Evolutionary conservation across 371 early-diverging fungal species (phyloP), one percentile per base, ranked within the genome.

Genomic region (Smittium mucronatum): DNA sequence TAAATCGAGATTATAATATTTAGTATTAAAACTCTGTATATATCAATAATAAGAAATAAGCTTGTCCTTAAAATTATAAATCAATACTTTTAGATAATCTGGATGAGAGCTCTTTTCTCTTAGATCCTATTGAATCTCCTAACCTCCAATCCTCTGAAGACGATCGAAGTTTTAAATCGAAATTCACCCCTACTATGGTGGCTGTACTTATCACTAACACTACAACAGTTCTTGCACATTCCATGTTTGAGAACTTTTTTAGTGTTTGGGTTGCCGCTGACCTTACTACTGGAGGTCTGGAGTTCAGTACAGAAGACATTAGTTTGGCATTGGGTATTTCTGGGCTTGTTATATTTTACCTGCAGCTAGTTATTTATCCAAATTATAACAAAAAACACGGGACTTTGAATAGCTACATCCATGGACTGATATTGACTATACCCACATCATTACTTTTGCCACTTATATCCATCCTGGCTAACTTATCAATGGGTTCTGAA

Each of bases 241-340:
- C 89, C 67, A 78, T 92, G 28, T 83, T 87, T 68, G 91, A 93
- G 58, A 90, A 90, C 75, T 80, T 88, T 0, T 86, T 88, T 34
- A 81, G 85, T 2, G 71, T 91, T 2, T 91, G 83, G 74, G 77
- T 83, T 1, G 84, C 86, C 17, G 81, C 83, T 5, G 70, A 77
- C 8, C 67, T 80, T 31, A 69, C 65, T 1, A 78, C 81, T 34
- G 89, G 87, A 64, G 89, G 90, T 0, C 78, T 89, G 21, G 84
- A 80, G 0, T 85, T 87, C 69, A 69, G 71, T 1, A 69, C 84
- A 2, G 75, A 77, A 8, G 78, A 83, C 31, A 83, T 88, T 36
- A 89, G 89, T 21, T 63, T 81, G 15, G 80, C 84, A 0, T 75
- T 90, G 58, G 77, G 84, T 25, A 72, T 84, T 58, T 75, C 83